Evolutionary conservation across 768 basidiomycete genomes (phyloP).

Genomic region (Panaeolus papilionaceus): DNA sequence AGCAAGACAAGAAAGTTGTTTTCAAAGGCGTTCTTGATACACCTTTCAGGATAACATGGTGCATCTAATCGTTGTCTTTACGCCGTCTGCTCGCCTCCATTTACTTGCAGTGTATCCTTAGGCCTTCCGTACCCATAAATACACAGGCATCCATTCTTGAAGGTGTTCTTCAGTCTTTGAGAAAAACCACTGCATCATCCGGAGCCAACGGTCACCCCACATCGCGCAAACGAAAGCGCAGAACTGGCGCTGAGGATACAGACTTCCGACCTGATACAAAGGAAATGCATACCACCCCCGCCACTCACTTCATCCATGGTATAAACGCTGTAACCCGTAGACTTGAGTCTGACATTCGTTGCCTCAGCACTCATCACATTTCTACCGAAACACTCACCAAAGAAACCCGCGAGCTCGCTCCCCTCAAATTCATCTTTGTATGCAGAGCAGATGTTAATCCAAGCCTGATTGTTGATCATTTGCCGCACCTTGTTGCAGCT

Average conservation of each 20-base stretch:
- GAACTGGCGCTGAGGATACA: not conserved
- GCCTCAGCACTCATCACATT: constrained; percentile 35
- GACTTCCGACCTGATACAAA: not conserved
- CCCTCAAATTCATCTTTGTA: constrained; percentile 60
- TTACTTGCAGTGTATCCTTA: constrained; percentile 33
- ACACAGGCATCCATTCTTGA: constrained; percentile 67
- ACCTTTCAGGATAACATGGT: constrained; percentile 78
- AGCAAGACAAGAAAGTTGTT: constrained; percentile 62
- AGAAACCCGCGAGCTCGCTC: constrained; percentile 23
- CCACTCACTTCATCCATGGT: constrained; percentile 66
- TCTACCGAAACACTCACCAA: constrained; percentile 19
- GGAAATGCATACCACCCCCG: constrained; percentile 34
- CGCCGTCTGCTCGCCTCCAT: constrained; percentile 16
- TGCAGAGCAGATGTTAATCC: constrained; percentile 82
- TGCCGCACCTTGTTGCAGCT: constrained; percentile 79
- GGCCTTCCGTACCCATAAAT: constrained; percentile 69
- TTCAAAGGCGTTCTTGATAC: constrained; percentile 77
- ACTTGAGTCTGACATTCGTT: constrained; percentile 63
- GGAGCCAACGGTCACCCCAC: constrained; percentile 24
- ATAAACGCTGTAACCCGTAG: constrained; percentile 82
- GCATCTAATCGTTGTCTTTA: constrained; percentile 21
- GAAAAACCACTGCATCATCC: constrained; percentile 55
- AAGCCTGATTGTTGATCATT: constrained; percentile 70
- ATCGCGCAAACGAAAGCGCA: constrained; percentile 48
- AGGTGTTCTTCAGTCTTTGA: constrained; percentile 53